These are phyloP conservation scores for Wickerhamiella australiensis DNA, from an alignment of 805 yeast genomes.

Conservation along the genomic window DNA sequence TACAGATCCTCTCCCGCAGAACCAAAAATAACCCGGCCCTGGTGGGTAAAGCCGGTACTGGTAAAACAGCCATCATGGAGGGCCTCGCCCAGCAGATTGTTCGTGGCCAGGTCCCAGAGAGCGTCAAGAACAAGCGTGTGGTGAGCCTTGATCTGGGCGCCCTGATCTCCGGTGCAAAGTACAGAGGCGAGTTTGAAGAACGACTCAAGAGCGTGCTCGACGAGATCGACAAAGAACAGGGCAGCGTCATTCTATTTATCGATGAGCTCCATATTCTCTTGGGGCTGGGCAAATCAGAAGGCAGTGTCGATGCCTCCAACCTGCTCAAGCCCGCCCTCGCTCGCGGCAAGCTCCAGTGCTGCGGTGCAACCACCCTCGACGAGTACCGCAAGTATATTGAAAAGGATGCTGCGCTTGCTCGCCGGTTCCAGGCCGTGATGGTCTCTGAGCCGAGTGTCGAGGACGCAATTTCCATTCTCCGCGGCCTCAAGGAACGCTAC, in stretches of 20 bases:
- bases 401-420: conserved; percentile 89
- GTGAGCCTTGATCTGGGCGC: conserved; percentile 80
- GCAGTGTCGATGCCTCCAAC: conserved; percentile 91
- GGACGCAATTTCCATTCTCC: conserved; percentile 79
- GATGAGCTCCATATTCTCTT: conserved; percentile 84
- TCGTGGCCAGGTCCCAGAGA: conserved; percentile 87
- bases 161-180: conserved; percentile 88
- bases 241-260: conserved; percentile 66
- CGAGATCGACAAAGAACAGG: conserved; percentile 70
- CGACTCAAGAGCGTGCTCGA: conserved; percentile 68
- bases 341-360: conserved; percentile 80
- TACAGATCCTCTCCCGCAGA: conserved; percentile 81
- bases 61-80: conserved; percentile 93
- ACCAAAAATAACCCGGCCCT: conserved; percentile 92
- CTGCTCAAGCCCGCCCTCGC: conserved; percentile 87
- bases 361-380: conserved; percentile 93
- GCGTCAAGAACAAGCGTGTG: conserved; percentile 75
- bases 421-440: conserved; percentile 82
- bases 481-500: conserved; percentile 88
- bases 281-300: conserved; percentile 89
- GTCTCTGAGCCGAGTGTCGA: conserved; percentile 82
- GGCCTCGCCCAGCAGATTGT: conserved; percentile 91
- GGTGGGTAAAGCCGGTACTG: conserved; percentile 96
- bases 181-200: conserved; percentile 91
- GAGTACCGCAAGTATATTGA: conserved; percentile 89